Evolutionary conservation across 2,329 filamentous ascomycete genomes (phyloP).

Genomic region (Scleromitrula shiraiana): DNA sequence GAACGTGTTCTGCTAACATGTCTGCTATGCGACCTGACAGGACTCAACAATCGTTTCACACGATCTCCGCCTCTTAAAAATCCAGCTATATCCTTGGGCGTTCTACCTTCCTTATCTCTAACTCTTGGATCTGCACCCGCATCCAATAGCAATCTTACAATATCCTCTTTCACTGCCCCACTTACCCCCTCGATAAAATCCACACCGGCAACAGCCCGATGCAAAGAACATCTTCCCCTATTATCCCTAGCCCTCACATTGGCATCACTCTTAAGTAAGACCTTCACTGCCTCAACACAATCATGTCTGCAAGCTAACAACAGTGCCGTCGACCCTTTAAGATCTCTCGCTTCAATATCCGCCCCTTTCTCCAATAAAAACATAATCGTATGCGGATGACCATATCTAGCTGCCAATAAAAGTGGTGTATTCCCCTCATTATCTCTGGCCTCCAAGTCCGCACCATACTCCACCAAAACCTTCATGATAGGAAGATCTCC

Average conservation of each 20-base stretch:
- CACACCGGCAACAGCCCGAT: conserved; percentile 16
- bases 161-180: conserved; percentile 10
- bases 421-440: conserved; percentile 15
- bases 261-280: conserved; percentile 12
- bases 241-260: conserved; percentile 13
- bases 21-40: background rate
- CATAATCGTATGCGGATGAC: conserved; percentile 10
- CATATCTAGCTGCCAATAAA: conserved; percentile 11
- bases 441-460: conserved; percentile 12
- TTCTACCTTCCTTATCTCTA: conserved; percentile 14
- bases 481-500: conserved; percentile 15
- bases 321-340: conserved; percentile 14
- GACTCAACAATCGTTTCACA: conserved; percentile 12
- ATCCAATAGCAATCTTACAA: conserved; percentile 15
- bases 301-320: conserved; percentile 16
- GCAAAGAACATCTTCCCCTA: conserved; percentile 14
- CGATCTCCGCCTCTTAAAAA: conserved; percentile 13
- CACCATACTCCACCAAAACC: conserved; percentile 9
- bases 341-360: conserved; percentile 11
- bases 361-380: conserved; percentile 13
- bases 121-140: conserved; percentile 14
- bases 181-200: conserved; percentile 11
- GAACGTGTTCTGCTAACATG: background rate
- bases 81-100: conserved; percentile 9
- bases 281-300: conserved; percentile 9